Conservation (phyloP, 2,329 filamentous ascomycete genomes). For the Hymenoscyphus fraxineus region DNA sequence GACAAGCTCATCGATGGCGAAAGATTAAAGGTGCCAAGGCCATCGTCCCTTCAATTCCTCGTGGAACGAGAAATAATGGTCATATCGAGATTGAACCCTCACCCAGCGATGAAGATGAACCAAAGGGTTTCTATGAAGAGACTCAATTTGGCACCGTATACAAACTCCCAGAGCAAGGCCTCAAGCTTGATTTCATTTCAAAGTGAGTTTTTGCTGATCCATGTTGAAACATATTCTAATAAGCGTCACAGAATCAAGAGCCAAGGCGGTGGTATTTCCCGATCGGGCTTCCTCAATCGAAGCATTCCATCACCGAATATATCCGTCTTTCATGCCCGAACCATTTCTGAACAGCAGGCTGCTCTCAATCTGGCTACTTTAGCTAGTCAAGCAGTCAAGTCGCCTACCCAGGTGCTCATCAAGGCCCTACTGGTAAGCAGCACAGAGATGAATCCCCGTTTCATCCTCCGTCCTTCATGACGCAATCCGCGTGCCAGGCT, state of each 20-base stretch:
- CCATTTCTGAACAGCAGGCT: constrained; percentile 59
- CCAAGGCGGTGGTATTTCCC: constrained; percentile 15
- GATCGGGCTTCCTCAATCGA: constrained; percentile 4
- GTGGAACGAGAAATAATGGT: constrained; percentile 69
- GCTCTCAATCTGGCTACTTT: constrained; percentile 62
- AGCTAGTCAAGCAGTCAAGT: constrained; percentile 47
- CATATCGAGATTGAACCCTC: constrained; percentile 67
- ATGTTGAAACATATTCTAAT: constrained; percentile 14
- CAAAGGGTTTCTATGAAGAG: constrained; percentile 52
- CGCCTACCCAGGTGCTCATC: constrained; percentile 44
- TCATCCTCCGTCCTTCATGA: constrained; percentile 25
- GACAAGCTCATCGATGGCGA: constrained; percentile 58
- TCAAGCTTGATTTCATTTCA: constrained; percentile 70
- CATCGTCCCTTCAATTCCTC: constrained; percentile 51
- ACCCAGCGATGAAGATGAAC: constrained; percentile 46
- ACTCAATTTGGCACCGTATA: constrained; percentile 62
- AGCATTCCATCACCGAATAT: constrained; percentile 18
- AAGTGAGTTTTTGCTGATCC: constrained; percentile 43
- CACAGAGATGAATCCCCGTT: neutral
- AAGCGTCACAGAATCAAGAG: constrained; percentile 20
- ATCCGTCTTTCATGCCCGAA: constrained; percentile 16
- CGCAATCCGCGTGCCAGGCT: constrained; percentile 25
- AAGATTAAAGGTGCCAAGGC: constrained; percentile 53
- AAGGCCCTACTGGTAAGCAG: constrained; percentile 59
- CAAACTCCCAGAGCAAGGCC: constrained; percentile 58